Evolutionary conservation across 331 rosid genomes (phyloP).

Genomic region (Quercus lobata): DNA sequence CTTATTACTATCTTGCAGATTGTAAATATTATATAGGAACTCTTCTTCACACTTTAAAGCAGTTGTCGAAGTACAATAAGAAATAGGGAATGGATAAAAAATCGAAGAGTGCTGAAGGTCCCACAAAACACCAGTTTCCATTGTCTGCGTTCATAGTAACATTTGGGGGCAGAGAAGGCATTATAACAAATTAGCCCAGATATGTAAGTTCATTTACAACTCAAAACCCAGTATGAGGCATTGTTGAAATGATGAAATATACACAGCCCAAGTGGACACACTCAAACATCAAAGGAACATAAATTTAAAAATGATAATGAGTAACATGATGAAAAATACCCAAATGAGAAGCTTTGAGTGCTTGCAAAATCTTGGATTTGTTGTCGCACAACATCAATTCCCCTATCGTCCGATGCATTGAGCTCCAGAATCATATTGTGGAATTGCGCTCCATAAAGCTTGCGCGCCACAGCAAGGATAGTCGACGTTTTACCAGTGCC

Average conservation of each 20-base stretch:
- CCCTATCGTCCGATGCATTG: conserved; percentile 95
- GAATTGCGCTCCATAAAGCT: conserved; percentile 69
- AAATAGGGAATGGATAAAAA: too few species aligned
- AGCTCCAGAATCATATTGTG: conserved; percentile 86
- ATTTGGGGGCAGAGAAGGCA: too few species aligned
- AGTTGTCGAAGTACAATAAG: too few species aligned
- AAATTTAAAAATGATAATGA: background rate
- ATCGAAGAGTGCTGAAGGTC: too few species aligned
- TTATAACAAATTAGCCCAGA: background rate
- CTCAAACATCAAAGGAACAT: background rate
- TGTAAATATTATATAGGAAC: too few species aligned
- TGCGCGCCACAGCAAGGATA: conserved; percentile 80
- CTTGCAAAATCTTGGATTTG: conserved; percentile 97
- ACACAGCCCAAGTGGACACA: background rate
- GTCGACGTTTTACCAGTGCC: conserved; percentile 98
- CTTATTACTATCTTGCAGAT: background rate
- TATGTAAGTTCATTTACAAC: background rate
- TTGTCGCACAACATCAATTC: conserved; percentile 88
- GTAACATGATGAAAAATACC: conserved; percentile 44
- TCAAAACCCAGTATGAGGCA: background rate
- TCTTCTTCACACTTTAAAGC: too few species aligned
- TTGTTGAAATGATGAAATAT: background rate
- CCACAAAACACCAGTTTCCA: too few species aligned
- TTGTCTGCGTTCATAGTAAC: too few species aligned
- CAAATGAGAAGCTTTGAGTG: conserved; percentile 88